Conservation (phyloP, 192 early-diverging fungal species). For the Lobosporangium transversale region DNA sequence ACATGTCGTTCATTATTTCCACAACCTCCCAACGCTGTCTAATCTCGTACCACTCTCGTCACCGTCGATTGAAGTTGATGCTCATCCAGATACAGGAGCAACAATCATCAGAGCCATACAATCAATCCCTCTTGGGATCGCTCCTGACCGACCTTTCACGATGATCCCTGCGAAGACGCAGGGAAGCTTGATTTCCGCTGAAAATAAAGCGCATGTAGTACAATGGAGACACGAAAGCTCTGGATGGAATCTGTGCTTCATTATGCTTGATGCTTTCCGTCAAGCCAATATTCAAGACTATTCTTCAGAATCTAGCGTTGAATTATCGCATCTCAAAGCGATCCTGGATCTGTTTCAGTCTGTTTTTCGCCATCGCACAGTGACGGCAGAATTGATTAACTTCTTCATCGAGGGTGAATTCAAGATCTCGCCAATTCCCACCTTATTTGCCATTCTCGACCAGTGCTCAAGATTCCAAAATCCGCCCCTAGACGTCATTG, state of each 20-base stretch:
- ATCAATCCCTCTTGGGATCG: conserved; percentile 32
- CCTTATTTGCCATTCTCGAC: conserved; percentile 42
- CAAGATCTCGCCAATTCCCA: conserved; percentile 21
- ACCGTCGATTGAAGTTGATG: conserved; percentile 15
- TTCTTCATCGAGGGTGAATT: conserved; percentile 1
- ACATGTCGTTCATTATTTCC: conserved; percentile 34
- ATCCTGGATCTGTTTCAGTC: conserved; percentile 32
- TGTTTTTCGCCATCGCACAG: conserved; percentile 10
- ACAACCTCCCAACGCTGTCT: conserved; percentile 24
- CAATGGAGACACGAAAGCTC: conserved; percentile 33
- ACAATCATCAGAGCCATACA: conserved; percentile 19
- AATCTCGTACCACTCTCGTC: conserved; percentile 23
- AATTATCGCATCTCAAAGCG: conserved; percentile 31
- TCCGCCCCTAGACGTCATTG: conserved; percentile 42
- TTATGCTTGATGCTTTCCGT: conserved; percentile 34
- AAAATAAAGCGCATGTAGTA: conserved; percentile 37
- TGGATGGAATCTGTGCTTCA: conserved; percentile 29
- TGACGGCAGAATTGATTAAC: conserved; percentile 13
- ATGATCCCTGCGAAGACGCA: conserved; percentile 29
- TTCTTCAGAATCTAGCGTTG: conserved; percentile 6
- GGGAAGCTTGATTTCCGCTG: conserved; percentile 34
- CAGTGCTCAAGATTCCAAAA: conserved; percentile 41
- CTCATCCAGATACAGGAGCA: conserved; percentile 12
- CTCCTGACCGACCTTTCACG: conserved; percentile 25
- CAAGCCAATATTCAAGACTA: conserved; percentile 3